A percentile compares a stretch with the other conserved stretches of the same genome.
Conservation (phyloP, 164 flowering plant species). For the Magnolia officinalis region DNA sequence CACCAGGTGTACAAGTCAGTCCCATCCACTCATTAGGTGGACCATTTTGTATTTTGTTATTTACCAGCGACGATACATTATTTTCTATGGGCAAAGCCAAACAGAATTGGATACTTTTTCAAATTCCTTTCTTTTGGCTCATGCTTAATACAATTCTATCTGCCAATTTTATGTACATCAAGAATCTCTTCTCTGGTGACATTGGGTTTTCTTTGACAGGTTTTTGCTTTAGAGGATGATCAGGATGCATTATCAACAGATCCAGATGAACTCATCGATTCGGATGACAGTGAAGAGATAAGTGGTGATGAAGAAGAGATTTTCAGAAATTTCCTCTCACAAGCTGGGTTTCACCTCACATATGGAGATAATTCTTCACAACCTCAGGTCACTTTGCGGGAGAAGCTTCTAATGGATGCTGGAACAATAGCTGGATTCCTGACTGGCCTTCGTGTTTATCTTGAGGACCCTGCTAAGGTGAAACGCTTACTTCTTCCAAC, state of each 20-base stretch:
- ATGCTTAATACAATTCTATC: background rate
- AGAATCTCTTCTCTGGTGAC: background rate
- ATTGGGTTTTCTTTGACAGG: constrained; percentile 35
- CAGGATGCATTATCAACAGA: constrained; percentile 96
- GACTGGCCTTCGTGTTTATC: constrained; percentile 97
- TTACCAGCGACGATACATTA: too few species aligned
- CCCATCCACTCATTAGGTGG: too few species aligned
- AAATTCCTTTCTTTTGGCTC: background rate
- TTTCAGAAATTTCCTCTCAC: constrained; percentile 84
- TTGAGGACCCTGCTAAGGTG: constrained; percentile 97
- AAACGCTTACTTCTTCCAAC: constrained; percentile 96
- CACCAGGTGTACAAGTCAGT: too few species aligned
- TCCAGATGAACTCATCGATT: constrained; percentile 94
- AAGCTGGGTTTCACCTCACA: constrained; percentile 93
- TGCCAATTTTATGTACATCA: background rate
- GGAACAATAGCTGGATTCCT: constrained; percentile 98
- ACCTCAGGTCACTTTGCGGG: constrained; percentile 92
- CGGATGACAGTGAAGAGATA: constrained; percentile 94
- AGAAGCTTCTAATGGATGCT: constrained; percentile 97
- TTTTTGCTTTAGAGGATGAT: constrained; percentile 96
- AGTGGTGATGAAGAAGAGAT: constrained; percentile 99
- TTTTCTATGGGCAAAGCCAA: background rate
- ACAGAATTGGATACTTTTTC: background rate
- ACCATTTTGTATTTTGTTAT: too few species aligned
- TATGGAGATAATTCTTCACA: constrained; percentile 95